Conservation (phyloP, 2,329 filamentous ascomycete genomes). For the Raffaelea albimanens region DNA sequence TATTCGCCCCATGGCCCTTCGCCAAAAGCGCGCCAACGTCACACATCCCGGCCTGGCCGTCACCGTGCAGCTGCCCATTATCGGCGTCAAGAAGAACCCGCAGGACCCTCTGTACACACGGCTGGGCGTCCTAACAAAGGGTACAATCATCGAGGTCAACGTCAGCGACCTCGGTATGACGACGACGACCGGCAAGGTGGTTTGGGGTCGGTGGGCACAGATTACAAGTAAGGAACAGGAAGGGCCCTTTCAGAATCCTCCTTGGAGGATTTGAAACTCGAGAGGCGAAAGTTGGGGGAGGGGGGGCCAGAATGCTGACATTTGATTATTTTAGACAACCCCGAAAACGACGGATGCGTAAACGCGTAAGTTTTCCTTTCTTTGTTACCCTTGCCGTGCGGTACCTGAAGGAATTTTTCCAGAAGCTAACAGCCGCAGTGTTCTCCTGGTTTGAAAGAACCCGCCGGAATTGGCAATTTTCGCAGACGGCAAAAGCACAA, state of each 20-base stretch:
- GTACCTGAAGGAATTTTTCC: background rate
- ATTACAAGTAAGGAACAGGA: conserved; percentile 42
- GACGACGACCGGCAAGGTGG: conserved; percentile 84
- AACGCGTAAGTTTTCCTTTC: conserved; percentile 9
- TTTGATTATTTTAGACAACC: conserved; percentile 11
- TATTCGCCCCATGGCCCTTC: conserved; percentile 35
- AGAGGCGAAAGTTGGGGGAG: no score
- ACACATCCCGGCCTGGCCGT: conserved; percentile 26
- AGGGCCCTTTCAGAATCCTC: no score
- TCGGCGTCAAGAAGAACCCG: conserved; percentile 65
- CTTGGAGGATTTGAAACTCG: no score
- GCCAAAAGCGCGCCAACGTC: conserved; percentile 71
- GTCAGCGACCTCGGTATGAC: conserved; percentile 85
- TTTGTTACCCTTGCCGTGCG: background rate
- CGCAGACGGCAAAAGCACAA: no score
- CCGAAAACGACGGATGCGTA: conserved; percentile 16
- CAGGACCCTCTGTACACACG: conserved; percentile 87
- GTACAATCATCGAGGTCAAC: conserved; percentile 78
- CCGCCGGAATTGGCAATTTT: no score
- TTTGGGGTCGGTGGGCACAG: conserved; percentile 81
- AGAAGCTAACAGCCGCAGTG: background rate
- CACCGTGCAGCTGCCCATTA: conserved; percentile 78
- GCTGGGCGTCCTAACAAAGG: conserved; percentile 69
- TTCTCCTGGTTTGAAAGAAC: conserved; percentile 6
- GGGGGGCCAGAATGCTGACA: background rate